Base-by-base conservation (phyloP, 441 rosid genomes). In the Adansonia rubrostipa region DNA sequence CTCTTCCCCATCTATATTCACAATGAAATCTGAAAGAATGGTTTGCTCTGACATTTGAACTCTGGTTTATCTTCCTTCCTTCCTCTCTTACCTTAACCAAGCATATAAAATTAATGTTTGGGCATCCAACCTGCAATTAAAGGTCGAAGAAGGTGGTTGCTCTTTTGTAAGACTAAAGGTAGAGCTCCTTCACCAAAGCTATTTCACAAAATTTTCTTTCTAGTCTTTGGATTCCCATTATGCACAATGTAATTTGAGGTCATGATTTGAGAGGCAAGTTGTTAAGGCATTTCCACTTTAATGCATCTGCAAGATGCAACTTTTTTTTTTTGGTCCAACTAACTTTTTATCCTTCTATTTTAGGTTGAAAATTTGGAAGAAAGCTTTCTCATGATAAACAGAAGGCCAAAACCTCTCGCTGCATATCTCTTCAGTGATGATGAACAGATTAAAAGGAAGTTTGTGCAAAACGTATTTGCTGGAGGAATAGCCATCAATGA, bases 401-500 rank as follows among this genome's bases (percentile, higher is more conserved):
- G 90, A 57, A 90, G 81, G 77, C 83, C 93, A 7, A 96, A 93
- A 84, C 96, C 99, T 48, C 98, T 95, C 75, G 97, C 95, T 14
- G 99, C 98, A 40, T 97, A 95, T 71, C 81, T 95, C 77, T 97
- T 97, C 86, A 89, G 91, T 7, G 87, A 88, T 62, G 78, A 89
- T 80, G 84, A 92, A 79, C 86, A 85, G 82, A 83, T 93, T 75
- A 89, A 88, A 84, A 85, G 88, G 80, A 85, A 84, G 76, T 95
- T 92, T 67, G 87, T 91, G 60, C 79, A 70, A 82, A 87, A 89
- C 71, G 84, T 97, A 63, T 87, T 92, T 1, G 92, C 98, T 0
- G 99, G 99, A 77, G 98, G 97, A 71, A 78, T 94, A 63, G 83
- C 86, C 56, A 77, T 97, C 80, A 97, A 97, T 53, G 99, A 97